These are phyloP conservation scores for Teunomyces pallodes DNA, from an alignment of 805 yeast species.

Conservation along the genomic window DNA sequence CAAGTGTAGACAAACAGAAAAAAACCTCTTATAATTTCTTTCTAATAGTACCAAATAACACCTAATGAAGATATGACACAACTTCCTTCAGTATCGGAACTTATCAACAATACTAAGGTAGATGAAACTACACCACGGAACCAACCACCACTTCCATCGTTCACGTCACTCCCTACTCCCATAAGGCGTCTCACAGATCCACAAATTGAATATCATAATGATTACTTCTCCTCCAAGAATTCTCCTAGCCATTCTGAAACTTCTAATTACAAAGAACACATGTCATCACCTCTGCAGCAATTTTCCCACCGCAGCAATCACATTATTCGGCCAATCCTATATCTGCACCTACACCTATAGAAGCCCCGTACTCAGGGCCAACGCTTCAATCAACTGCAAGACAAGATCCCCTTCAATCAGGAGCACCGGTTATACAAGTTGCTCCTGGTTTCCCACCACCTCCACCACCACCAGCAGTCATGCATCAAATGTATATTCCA, in stretches of 20 bases:
- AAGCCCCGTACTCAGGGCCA: background rate
- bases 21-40: background rate
- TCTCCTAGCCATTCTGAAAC: slow-evolving; percentile 5
- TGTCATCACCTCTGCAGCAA: slow-evolving; percentile 4
- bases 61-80: slow-evolving; percentile 13
- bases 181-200: slow-evolving; percentile 15
- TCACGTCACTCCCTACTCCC: slow-evolving; percentile 11
- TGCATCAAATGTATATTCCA: background rate
- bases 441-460: slow-evolving; percentile 1
- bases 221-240: slow-evolving; percentile 3
- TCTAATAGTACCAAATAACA: background rate
- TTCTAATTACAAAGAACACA: slow-evolving; percentile 7
- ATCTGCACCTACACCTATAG: background rate
- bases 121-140: slow-evolving; percentile 5
- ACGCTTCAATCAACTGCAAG: background rate
- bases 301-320: background rate
- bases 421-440: background rate
- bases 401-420: background rate
- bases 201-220: slow-evolving; percentile 5
- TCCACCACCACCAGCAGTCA: background rate
- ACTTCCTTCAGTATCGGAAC: slow-evolving; percentile 26
- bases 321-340: background rate
- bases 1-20: background rate
- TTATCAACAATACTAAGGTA: slow-evolving; percentile 17
- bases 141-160: background rate